A percentile compares a stretch with the other conserved stretches of the same genome.
These are phyloP conservation scores for Paxillus rubicundulus DNA, from an alignment of 768 basidiomycete species.

Conservation along the genomic window DNA sequence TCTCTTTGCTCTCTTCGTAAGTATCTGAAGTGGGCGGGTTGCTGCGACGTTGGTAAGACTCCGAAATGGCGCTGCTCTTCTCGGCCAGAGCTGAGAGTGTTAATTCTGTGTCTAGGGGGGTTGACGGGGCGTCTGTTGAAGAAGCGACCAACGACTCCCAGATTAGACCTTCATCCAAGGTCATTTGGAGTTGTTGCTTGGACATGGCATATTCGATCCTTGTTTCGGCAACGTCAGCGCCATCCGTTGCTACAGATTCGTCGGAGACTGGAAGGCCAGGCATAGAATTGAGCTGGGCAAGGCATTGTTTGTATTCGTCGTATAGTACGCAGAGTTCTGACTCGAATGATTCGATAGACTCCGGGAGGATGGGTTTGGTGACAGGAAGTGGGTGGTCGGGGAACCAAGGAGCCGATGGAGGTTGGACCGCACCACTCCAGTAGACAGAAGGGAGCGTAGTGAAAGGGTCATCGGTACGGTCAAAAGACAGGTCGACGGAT, in stretches of 20 bases:
- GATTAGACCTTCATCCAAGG: conserved; percentile 56
- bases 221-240: conserved; percentile 32
- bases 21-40: conserved; percentile 61
- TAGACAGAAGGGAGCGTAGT: conserved; percentile 21
- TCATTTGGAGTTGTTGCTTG: conserved; percentile 59
- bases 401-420: background rate
- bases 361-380: background rate
- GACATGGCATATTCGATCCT: conserved; percentile 51
- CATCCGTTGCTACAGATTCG: conserved; percentile 1
- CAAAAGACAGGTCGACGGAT: conserved; percentile 11
- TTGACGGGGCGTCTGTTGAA: conserved; percentile 4
- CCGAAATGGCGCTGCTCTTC: conserved; percentile 55
- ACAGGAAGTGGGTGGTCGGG: background rate
- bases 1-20: conserved; percentile 66
- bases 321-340: conserved; percentile 46
- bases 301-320: conserved; percentile 45
- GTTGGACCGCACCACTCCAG: conserved; percentile 25
- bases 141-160: conserved; percentile 46
- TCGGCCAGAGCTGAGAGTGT: conserved; percentile 38
- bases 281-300: conserved; percentile 44
- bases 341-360: conserved; percentile 32
- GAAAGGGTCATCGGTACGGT: conserved; percentile 12
- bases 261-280: conserved; percentile 22
- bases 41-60: conserved; percentile 63
- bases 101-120: conserved; percentile 20